phyloP scores from a whole-genome alignment of 1,139 yeast species.

The Suhomyces wounanorum region DNA sequence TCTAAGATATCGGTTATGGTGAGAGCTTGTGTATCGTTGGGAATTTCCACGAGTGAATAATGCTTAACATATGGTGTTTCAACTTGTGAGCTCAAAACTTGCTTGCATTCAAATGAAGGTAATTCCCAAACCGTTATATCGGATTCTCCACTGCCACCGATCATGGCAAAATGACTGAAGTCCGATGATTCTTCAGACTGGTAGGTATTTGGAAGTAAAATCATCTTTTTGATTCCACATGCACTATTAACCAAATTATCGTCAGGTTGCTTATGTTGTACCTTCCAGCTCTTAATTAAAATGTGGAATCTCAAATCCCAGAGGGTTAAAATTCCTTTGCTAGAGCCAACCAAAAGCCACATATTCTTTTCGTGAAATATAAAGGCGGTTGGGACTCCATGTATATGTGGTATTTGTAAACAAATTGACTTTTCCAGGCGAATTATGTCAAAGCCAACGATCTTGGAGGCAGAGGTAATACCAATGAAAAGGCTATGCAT shows the following conservation, averaged over 20 bases:
- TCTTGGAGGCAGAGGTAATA: conserved; percentile 54
- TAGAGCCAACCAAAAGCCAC: conserved; percentile 78
- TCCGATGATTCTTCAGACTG: conserved; percentile 4
- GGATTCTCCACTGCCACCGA: conserved; percentile 65
- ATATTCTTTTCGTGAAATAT: conserved; percentile 51
- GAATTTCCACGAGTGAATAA: conserved; percentile 34
- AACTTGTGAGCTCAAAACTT: conserved; percentile 45
- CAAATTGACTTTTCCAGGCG: conserved; percentile 49
- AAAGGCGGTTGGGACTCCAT: conserved; percentile 67
- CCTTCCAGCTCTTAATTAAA: conserved; percentile 61
- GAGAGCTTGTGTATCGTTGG: conserved; percentile 24
- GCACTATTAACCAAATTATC: conserved; percentile 13
- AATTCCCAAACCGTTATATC: conserved; percentile 80
- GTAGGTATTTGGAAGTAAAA: conserved; percentile 40
- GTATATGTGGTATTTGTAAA: conserved; percentile 57
- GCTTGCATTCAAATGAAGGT: conserved; percentile 62
- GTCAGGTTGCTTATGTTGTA: conserved; percentile 28
- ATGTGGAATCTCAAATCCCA: conserved; percentile 81
- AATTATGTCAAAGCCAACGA: conserved; percentile 61
- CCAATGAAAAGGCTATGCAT: conserved; percentile 37
- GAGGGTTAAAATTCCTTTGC: conserved; percentile 67
- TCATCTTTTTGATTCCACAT: conserved; percentile 49
- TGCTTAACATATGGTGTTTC: conserved; percentile 34
- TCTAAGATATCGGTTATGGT: conserved; percentile 21
- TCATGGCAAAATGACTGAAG: conserved; percentile 44